Conservation (phyloP, 2,329 filamentous ascomycete species). For the Zasmidium cellare region DNA sequence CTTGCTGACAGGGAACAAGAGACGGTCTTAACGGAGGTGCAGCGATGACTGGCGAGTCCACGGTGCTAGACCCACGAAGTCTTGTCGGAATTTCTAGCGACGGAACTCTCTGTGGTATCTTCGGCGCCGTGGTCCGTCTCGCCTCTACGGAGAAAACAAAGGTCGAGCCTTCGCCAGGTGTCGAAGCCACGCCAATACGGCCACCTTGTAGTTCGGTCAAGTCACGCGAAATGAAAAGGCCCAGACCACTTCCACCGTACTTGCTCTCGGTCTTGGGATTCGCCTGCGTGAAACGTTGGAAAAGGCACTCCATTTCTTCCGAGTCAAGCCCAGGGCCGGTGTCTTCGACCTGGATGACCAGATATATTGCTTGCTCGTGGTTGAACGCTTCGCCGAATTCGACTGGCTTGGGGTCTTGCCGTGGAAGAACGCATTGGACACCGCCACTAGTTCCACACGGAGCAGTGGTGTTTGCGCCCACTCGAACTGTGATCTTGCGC, state of each 20-base stretch:
- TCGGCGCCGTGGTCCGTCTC: constrained; percentile 11
- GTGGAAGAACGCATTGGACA: constrained; percentile 39
- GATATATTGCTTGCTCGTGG: constrained; percentile 26
- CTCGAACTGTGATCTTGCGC: constrained; percentile 36
- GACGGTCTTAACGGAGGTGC: not conserved
- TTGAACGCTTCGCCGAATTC: constrained; percentile 11
- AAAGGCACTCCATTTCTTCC: constrained; percentile 50
- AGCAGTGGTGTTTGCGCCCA: constrained; percentile 21
- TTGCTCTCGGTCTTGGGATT: constrained; percentile 66
- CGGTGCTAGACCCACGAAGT: not conserved
- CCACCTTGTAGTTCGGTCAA: constrained; percentile 70
- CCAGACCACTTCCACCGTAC: constrained; percentile 69
- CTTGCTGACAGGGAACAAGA: not conserved
- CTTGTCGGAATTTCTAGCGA: constrained; percentile 7
- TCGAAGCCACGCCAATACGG: constrained; percentile 63
- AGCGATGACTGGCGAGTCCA: not conserved
- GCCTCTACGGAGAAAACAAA: constrained; percentile 63
- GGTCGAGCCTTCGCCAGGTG: constrained; percentile 60
- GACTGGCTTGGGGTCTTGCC: constrained; percentile 32
- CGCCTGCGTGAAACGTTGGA: constrained; percentile 69
- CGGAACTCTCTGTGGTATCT: not conserved
- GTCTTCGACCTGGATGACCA: constrained; percentile 39
- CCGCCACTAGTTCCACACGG: constrained; percentile 41
- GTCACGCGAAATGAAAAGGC: constrained; percentile 67
- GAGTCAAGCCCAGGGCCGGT: constrained; percentile 41